Conservation (phyloP, 202 grass and related monocot genomes). For the Carex arenaria region DNA sequence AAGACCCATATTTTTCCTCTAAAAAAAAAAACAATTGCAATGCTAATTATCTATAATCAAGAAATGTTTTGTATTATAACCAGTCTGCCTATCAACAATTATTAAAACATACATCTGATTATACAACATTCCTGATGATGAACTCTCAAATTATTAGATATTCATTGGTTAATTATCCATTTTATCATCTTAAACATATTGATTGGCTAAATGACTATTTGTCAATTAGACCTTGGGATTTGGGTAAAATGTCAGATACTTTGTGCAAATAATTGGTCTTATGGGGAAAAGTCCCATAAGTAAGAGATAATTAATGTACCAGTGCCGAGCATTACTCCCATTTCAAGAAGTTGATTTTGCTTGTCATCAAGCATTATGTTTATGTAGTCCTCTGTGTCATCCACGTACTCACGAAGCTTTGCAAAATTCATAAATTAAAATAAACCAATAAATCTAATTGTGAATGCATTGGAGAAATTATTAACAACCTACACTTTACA, state of each 20-base stretch:
- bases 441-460: not conserved
- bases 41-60: not conserved
- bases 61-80: too few relatives aligned
- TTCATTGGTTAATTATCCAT: not conserved
- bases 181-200: not conserved
- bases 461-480: not conserved
- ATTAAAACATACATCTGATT: too few relatives aligned
- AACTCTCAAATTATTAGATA: too few relatives aligned
- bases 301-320: slow-evolving; percentile 11
- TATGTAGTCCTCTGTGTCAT: slow-evolving; percentile 73
- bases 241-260: not conserved
- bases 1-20: too few relatives aligned
- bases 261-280: not conserved
- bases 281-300: not conserved
- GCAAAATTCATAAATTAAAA: not conserved
- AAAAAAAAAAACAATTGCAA: not conserved
- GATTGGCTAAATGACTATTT: not conserved
- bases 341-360: slow-evolving; percentile 69
- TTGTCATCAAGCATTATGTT: slow-evolving; percentile 82
- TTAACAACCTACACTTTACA: not conserved
- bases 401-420: slow-evolving; percentile 66
- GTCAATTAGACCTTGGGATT: not conserved
- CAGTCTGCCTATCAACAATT: too few relatives aligned
- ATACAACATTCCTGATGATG: too few relatives aligned
- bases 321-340: slow-evolving; percentile 55